Base-by-base conservation (phyloP, 208 protist species). In the Acanthamoeba lugdunensis region DNA sequence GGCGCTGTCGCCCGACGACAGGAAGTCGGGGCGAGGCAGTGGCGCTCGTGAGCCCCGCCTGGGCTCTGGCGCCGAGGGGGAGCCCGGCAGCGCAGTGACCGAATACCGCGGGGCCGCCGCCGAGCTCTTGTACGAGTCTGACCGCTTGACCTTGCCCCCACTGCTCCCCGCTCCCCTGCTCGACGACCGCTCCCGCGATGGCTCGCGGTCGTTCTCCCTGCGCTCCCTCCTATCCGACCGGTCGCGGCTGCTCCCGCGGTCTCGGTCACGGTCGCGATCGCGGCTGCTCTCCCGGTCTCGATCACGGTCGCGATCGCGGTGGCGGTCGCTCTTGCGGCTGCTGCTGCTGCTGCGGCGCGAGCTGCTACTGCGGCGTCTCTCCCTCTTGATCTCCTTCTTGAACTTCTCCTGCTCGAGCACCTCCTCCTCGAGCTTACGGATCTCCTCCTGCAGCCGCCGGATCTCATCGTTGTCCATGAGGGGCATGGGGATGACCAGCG, bases 381-480 rank as follows among this genome's bases (percentile, higher is more conserved):
- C 75, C 11, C 21, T 50, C 75, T 84, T 84, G 13, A 84, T 84
- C 75, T 84, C 41, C 21, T 30, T 14, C 75, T 84, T 84, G 45
- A 84, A 33, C 8, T 33, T 84, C 48, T 84, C 75, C n/a, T 84
- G 75, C 48, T 84, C 41, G 2, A 56, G 52, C 11, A 84, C 75
- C 21, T 84, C 75, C 23, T 84, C 75, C n/a, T 84, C 75, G 8
- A 84, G 48, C 23, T 23, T 56, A 5, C 45, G 4, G 41, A 84
- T 84, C 45, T 84, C 75, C 41, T 84, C 75, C 75, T 84, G 75
- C 18, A 84, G 48, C 48, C 75, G 9, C 4, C 75, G 75, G 28
- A 84, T 84, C 75, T 84, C 75, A 21, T 84, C 75, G 48, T 84
- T 84, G 75, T 84, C 75, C 45, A 50, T 84, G 16, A 50, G 52